Evolutionary conservation across 495 filamentous ascomycete species (phyloP).

Genomic region (Aspergillus haitiensis): DNA sequence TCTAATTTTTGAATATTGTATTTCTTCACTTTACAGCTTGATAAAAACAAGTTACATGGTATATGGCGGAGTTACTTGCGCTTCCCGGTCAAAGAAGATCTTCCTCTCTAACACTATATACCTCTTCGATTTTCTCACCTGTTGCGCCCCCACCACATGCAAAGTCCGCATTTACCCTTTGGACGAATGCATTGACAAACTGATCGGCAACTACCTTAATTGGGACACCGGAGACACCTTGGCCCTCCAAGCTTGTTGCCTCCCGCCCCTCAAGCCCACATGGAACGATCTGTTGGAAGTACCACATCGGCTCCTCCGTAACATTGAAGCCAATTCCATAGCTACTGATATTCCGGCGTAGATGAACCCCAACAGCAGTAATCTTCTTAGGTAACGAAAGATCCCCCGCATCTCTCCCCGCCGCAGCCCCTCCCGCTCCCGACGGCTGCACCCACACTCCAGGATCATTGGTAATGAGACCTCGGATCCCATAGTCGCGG

Average conservation of each 20-base stretch:
- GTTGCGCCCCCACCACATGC: slow-evolving; percentile 29
- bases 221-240: slow-evolving; percentile 32
- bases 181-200: slow-evolving; percentile 46
- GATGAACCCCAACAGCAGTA: slow-evolving; percentile 84
- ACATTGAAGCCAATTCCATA: slow-evolving; percentile 88
- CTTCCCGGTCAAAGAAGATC: slow-evolving; percentile 28
- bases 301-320: slow-evolving; percentile 62
- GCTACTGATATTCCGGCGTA: slow-evolving; percentile 78
- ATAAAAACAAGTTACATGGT: too few species aligned
- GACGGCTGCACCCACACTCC: slow-evolving; percentile 73
- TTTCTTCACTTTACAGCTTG: neutral
- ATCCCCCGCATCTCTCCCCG: neutral
- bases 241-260: slow-evolving; percentile 65
- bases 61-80: too few species aligned
- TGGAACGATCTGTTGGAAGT: slow-evolving; percentile 73
- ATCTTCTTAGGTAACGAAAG: slow-evolving; percentile 62
- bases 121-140: slow-evolving; percentile 44
- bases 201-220: slow-evolving; percentile 37
- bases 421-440: neutral
- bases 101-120: slow-evolving; percentile 39
- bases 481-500: slow-evolving; percentile 52
- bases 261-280: slow-evolving; percentile 80
- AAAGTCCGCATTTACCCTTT: slow-evolving; percentile 44
- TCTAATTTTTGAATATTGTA: neutral
- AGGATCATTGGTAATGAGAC: slow-evolving; percentile 68